Evolutionary conservation across 2,329 filamentous ascomycete species (phyloP).

Genomic region (Piedraia hortae): DNA sequence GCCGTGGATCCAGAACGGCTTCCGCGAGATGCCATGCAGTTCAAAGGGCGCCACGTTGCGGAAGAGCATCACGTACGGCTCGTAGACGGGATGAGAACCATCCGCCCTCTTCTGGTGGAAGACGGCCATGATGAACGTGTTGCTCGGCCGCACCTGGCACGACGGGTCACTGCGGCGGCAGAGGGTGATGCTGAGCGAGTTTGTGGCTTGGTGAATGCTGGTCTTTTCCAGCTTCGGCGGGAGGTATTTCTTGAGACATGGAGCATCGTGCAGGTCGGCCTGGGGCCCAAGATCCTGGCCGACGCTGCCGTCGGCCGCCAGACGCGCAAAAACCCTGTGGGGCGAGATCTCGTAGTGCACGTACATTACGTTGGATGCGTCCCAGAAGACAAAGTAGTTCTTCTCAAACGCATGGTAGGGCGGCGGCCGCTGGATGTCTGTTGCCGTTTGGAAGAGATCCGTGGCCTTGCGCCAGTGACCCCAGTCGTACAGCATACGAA

Average conservation of each 20-base stretch:
- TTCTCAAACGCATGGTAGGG: constrained; percentile 25
- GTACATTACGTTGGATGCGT: constrained; percentile 19
- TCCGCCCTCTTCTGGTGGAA: constrained; percentile 28
- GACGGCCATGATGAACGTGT: constrained; percentile 28
- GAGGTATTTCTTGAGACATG: constrained; percentile 22
- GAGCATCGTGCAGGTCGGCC: constrained; percentile 14
- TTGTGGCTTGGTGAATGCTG: constrained; percentile 32
- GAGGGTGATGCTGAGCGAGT: constrained; percentile 28
- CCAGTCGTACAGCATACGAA: constrained; percentile 17
- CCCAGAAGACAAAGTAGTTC: constrained; percentile 37
- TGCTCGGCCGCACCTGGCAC: constrained; percentile 18
- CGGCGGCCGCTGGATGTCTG: constrained; percentile 24
- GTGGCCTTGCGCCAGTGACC: constrained; percentile 11
- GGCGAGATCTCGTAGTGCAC: constrained; percentile 27
- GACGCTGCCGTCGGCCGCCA: constrained; percentile 20
- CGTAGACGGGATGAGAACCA: constrained; percentile 24
- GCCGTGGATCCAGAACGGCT: constrained; percentile 29
- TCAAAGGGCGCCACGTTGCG: constrained; percentile 21
- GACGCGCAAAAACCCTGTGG: constrained; percentile 21
- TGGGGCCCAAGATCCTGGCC: constrained; percentile 20
- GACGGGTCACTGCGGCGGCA: constrained; percentile 21
- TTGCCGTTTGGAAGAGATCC: constrained; percentile 16
- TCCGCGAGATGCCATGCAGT: constrained; percentile 21
- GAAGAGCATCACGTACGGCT: constrained; percentile 28
- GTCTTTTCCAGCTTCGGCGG: constrained; percentile 14